Evolutionary conservation across 106 monocot species (phyloP), one percentile per base, ranked within the genome.

Genomic region (Triglochin maritima): DNA sequence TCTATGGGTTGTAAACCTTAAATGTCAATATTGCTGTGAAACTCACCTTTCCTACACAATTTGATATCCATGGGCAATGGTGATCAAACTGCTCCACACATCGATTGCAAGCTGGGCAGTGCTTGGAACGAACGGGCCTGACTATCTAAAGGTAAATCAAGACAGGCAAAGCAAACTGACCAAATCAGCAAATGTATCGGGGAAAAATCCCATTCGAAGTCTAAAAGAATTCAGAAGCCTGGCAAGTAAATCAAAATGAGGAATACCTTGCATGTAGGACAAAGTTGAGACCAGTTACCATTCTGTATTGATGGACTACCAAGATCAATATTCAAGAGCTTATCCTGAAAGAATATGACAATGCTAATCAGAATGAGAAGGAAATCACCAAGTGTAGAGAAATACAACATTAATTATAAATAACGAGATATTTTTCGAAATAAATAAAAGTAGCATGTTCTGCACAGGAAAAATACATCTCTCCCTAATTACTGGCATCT

Each of bases 61-160:
- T 95, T 46, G 95, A 95, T 78, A 95, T 87, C 90, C 90, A 90
- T 16, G 95, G 90, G 64, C 95, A 90, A 63, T 90, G 90, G 81
- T 95, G 90, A 57, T 95, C 90, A 78, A 90, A 95, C 75, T 95
- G 90, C 68, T 95, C 90, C 77, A 95, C 87, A 79, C 90, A 90
- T 49, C 78, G 95, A 56, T 95, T 83, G 76, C 95, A 95, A 55
- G 81, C 57, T 6, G 90, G 83, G 66, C 95, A 95, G 57, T 95
- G 95, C 66, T 95, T 95, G 15, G 95, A 95, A 9, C 95, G 85
- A 7, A 85, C 62, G 74, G 90, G 90, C 17, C 95, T 76, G 60
- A 90, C 85, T 71, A 95, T 95, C 95, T 90, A 67, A 68, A 56
- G 79, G 73, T 51, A 70, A 66, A 61, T 56, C 3, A 15, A 49